These are phyloP conservation scores for Pezicula rhizophila DNA, from an alignment of 2,329 filamentous ascomycete species.

Conservation along the genomic window DNA sequence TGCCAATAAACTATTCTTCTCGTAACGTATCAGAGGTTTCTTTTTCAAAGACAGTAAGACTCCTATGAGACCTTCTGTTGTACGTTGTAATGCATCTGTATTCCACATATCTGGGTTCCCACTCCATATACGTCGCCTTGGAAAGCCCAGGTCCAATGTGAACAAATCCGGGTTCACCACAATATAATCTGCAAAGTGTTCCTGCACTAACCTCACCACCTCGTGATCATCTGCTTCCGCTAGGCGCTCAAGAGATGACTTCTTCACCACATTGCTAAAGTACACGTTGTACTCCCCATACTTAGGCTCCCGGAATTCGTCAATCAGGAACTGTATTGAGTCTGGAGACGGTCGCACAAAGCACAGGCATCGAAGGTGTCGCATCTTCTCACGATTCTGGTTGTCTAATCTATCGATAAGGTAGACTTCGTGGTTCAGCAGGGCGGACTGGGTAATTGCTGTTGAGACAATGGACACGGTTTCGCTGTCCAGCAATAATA, in stretches of 20 bases:
- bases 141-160: conserved; percentile 67
- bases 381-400: conserved; percentile 88
- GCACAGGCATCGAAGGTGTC: conserved; percentile 87
- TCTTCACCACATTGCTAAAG: conserved; percentile 96
- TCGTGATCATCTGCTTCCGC: conserved; percentile 97
- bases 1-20: conserved; percentile 81
- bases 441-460: conserved; percentile 87
- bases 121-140: conserved; percentile 74
- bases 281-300: conserved; percentile 97
- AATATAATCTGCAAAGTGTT: conserved; percentile 93
- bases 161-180: conserved; percentile 94
- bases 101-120: conserved; percentile 84
- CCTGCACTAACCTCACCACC: conserved; percentile 87
- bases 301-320: conserved; percentile 91
- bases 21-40: conserved; percentile 88
- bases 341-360: conserved; percentile 89
- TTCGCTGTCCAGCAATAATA: conserved; percentile 85
- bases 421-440: conserved; percentile 95
- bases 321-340: conserved; percentile 88
- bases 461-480: conserved; percentile 92
- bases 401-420: conserved; percentile 96
- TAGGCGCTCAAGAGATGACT: conserved; percentile 86
- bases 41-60: conserved; percentile 88
- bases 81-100: conserved; percentile 75
- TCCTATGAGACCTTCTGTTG: conserved; percentile 81